Evolutionary conservation across 441 rosid species (phyloP).

Genomic region (Syzygium syzygioides): DNA sequence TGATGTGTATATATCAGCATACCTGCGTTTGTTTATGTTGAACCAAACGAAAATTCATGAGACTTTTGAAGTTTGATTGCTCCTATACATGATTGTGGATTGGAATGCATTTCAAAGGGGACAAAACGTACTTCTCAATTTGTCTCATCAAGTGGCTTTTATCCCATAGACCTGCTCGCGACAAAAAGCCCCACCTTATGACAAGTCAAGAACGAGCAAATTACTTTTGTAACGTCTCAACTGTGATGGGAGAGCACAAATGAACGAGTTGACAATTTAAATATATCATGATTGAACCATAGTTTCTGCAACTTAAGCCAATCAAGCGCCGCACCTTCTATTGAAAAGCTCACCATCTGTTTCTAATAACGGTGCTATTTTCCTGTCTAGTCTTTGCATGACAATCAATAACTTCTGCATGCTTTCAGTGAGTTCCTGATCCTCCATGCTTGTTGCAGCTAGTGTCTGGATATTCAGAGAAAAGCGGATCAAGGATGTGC

Average conservation of each 20-base stretch:
- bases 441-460: constrained; percentile 85
- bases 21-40: constrained; percentile 37
- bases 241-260: neutral
- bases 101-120: neutral
- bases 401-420: constrained; percentile 91
- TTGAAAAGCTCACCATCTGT: constrained; percentile 89
- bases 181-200: constrained; percentile 91
- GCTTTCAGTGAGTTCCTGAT: constrained; percentile 82
- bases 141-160: constrained; percentile 99
- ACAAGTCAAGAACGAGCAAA: neutral
- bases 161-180: constrained; percentile 97
- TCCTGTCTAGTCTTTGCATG: constrained; percentile 89
- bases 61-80: neutral
- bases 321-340: constrained; percentile 42
- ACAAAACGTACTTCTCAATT: constrained; percentile 68
- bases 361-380: constrained; percentile 85
- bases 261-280: neutral
- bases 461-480: constrained; percentile 53
- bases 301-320: neutral
- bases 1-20: constrained; percentile 93
- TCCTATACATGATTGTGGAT: neutral
- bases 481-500: neutral
- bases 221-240: neutral
- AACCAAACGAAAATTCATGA: neutral
- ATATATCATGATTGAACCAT: neutral